These are phyloP conservation scores for Trichoderma atrobrunneum DNA, from an alignment of 2,329 filamentous ascomycete species.

Conservation along the genomic window DNA sequence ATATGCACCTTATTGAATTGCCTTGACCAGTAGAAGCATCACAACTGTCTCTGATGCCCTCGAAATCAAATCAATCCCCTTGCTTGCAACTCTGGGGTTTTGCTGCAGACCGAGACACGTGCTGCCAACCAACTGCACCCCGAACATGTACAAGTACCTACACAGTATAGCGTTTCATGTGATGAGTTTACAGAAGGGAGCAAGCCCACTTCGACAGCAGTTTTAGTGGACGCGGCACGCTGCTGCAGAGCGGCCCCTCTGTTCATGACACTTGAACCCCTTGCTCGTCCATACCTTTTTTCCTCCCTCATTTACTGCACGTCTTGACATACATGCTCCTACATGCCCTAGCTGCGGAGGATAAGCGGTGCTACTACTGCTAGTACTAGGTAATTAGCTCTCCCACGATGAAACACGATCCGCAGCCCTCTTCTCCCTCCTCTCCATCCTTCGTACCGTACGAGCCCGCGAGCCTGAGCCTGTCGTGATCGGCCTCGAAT, in stretches of 20 bases:
- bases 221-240: neutral
- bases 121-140: conserved; percentile 6
- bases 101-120: conserved; percentile 18
- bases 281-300: neutral
- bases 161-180: conserved; percentile 1
- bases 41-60: neutral
- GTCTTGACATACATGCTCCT: neutral
- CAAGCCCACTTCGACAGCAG: conserved; percentile 7
- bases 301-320: neutral
- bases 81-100: neutral
- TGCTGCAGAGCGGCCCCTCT: conserved; percentile 15
- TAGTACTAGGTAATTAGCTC: neutral
- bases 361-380: neutral
- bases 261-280: neutral
- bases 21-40: neutral
- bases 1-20: neutral
- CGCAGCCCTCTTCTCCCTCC: neutral
- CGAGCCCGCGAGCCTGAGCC: neutral
- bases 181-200: neutral
- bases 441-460: neutral
- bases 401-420: neutral
- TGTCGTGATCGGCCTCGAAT: neutral
- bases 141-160: neutral
- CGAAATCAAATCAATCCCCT: neutral
- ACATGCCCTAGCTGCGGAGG: neutral